A percentile compares a stretch with the other conserved stretches of the same genome.
These are phyloP conservation scores for Protea cynaroides DNA, from an alignment of 164 flowering plant genomes.

Conservation along the genomic window DNA sequence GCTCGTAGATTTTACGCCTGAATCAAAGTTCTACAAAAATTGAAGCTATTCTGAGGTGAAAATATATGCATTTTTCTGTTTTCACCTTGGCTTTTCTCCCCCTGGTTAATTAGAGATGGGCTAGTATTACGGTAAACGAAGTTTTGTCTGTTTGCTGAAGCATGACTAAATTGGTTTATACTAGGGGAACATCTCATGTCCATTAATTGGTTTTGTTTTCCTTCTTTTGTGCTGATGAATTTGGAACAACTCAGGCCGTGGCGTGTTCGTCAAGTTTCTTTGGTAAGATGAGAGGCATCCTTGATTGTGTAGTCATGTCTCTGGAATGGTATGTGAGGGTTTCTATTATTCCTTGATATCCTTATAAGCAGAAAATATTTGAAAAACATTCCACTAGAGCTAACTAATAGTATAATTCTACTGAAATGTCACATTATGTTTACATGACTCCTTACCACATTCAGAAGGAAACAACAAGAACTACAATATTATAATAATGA, in stretches of 20 bases:
- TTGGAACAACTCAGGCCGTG: slow-evolving; percentile 57
- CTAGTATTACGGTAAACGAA: too few species aligned
- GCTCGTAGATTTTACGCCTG: slow-evolving; percentile 53
- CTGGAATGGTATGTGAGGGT: background rate
- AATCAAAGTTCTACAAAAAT: slow-evolving; percentile 84
- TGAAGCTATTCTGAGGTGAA: slow-evolving; percentile 86
- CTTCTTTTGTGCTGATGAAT: slow-evolving; percentile 14
- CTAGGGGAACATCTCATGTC: background rate
- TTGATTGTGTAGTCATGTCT: too few species aligned
- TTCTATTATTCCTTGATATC: background rate
- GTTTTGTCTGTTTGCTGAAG: too few species aligned
- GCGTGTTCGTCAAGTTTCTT: slow-evolving; percentile 71
- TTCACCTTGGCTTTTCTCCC: background rate
- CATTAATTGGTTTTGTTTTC: slow-evolving; percentile 1
- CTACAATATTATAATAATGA: too few species aligned
- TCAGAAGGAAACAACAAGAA: too few species aligned
- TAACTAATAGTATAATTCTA: too few species aligned
- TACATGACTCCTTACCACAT: too few species aligned
- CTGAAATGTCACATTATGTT: too few species aligned
- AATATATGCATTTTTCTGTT: background rate
- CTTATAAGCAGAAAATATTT: background rate
- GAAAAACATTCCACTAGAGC: too few species aligned
- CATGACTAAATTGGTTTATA: too few species aligned
- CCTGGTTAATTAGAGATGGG: too few species aligned
- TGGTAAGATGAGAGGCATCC: slow-evolving; percentile 44